These are phyloP conservation scores for Fusarium sp. DNA, from an alignment of 2,329 filamentous ascomycete species.

Conservation along the genomic window DNA sequence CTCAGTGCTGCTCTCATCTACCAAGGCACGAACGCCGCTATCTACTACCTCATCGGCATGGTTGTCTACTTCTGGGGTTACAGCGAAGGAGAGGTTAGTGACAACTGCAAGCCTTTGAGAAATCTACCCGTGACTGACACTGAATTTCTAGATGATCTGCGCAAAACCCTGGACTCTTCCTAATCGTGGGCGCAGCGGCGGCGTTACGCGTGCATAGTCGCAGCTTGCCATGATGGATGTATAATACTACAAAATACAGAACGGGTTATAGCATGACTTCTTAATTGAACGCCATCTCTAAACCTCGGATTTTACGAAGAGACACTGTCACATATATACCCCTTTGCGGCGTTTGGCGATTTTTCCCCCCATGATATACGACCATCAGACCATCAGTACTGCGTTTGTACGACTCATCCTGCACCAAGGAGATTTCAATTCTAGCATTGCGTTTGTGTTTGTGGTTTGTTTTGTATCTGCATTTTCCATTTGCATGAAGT, in stretches of 20 bases:
- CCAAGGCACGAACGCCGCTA: conserved; percentile 88
- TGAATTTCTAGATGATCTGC: conserved; percentile 67
- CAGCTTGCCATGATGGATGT: conserved; percentile 14
- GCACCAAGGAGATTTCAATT: conserved; percentile 11
- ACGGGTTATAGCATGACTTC: neutral
- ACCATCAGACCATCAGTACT: conserved; percentile 21
- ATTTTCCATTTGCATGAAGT: conserved; percentile 9
- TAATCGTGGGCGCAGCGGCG: conserved; percentile 55
- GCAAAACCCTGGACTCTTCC: conserved; percentile 76
- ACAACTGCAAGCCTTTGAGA: neutral
- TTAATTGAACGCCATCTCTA: conserved; percentile 2
- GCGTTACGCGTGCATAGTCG: conserved; percentile 34
- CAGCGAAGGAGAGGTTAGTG: conserved; percentile 90
- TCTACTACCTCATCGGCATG: conserved; percentile 91
- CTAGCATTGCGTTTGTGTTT: conserved; percentile 7
- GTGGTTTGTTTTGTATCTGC: neutral
- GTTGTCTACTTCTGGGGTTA: conserved; percentile 96
- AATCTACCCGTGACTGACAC: conserved; percentile 8
- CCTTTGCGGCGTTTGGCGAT: conserved; percentile 24
- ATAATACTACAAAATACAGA: conserved; percentile 26
- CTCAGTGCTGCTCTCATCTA: conserved; percentile 83
- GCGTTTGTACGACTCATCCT: neutral
- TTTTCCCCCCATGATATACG: conserved; percentile 30
- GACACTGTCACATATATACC: conserved; percentile 24
- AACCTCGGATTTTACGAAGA: conserved; percentile 7